Evolutionary conservation across 257 asterid species (phyloP).

Genomic region (Capsicum rhomboideum): DNA sequence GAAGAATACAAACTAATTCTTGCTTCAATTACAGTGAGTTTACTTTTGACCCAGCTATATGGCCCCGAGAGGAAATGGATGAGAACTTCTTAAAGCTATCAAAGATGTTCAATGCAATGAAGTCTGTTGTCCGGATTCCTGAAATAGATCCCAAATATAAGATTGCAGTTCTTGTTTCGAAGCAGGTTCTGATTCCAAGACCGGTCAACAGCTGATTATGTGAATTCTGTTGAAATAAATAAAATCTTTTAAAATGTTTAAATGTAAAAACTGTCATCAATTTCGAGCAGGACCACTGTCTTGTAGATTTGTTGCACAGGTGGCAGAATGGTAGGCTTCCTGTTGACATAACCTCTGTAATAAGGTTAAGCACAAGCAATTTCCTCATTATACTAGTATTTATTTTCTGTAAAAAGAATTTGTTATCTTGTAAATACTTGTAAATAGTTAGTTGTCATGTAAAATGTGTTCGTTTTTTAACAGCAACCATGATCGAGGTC

Average conservation of each 20-base stretch:
- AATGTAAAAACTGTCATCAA: not conserved
- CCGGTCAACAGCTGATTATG: not conserved
- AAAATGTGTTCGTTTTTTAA: not conserved
- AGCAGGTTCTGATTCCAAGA: slow-evolving; percentile 46
- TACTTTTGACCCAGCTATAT: slow-evolving; percentile 71
- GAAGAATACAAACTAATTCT: slow-evolving; percentile 1
- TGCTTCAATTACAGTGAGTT: slow-evolving; percentile 62
- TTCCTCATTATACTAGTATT: not conserved
- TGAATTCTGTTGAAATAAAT: not conserved
- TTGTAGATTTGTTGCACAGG: slow-evolving; percentile 75
- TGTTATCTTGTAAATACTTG: not conserved
- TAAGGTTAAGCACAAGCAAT: slow-evolving; percentile 41
- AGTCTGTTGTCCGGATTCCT: slow-evolving; percentile 78
- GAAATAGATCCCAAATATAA: slow-evolving; percentile 64
- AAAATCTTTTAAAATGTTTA: not conserved
- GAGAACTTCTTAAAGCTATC: slow-evolving; percentile 65
- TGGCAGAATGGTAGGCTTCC: slow-evolving; percentile 95
- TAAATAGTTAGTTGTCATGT: not conserved
- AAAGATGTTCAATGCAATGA: slow-evolving; percentile 63
- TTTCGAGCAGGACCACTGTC: slow-evolving; percentile 75
- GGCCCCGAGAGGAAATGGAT: slow-evolving; percentile 75
- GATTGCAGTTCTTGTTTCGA: slow-evolving; percentile 78
- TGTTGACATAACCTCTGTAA: slow-evolving; percentile 62
- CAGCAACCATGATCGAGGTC: slow-evolving; percentile 85
- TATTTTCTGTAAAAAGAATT: slow-evolving; percentile 1